Base-by-base conservation (phyloP, 768 basidiomycete species). In the Pseudohyphozyma bogoriensis region DNA sequence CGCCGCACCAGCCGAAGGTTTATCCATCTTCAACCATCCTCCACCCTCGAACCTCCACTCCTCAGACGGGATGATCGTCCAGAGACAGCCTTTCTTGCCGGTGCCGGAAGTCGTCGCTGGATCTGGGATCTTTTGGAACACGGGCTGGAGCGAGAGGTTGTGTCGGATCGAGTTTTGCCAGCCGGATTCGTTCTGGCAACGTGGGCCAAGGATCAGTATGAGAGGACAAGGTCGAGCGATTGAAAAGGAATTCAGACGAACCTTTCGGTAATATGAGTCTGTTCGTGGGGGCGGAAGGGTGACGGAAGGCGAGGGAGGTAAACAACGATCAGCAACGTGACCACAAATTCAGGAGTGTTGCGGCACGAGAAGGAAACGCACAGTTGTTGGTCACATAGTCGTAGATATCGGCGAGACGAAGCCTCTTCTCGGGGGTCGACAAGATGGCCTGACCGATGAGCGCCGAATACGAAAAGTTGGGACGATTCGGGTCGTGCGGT, bases 111-210 rank as follows among this genome's bases (percentile, higher is more conserved):
- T n/a, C 26, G 31, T 40, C 3, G 52, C 36, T 24, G 40, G 16
- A 39, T 53, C 52, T 16, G 52, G 52, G 24, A 53, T 20, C 18
- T 53, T 53, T 15, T 29, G 22, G 37, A 53, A 53, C n/a, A 53
- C 52, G 52, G 52, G 52, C 18, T 53, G 52, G 2, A 90, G 89
- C 65, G 88, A 91, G 35, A 96, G 80, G 45, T 91, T 90, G 73
- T 96, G 91, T 28, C 92, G 82, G 61, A 96, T 89, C 52, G 89
- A 90, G 73, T 93, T 93, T 83, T 91, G 91, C 92, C 92, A 96
- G 12, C 89, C 92, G 10, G 85, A 82, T 69, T 95, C 90, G 32
- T 87, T 86, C 58, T n/a, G n/a, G n/a, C n/a, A n/a, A n/a, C n/a
- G n/a, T 86, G 84, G 73, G 89, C 88, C n/a, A n/a, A n/a, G n/a